phyloP scores from a whole-genome alignment of 1,284 basidiomycete genomes.

The Cutaneotrichosporon sp. region DNA sequence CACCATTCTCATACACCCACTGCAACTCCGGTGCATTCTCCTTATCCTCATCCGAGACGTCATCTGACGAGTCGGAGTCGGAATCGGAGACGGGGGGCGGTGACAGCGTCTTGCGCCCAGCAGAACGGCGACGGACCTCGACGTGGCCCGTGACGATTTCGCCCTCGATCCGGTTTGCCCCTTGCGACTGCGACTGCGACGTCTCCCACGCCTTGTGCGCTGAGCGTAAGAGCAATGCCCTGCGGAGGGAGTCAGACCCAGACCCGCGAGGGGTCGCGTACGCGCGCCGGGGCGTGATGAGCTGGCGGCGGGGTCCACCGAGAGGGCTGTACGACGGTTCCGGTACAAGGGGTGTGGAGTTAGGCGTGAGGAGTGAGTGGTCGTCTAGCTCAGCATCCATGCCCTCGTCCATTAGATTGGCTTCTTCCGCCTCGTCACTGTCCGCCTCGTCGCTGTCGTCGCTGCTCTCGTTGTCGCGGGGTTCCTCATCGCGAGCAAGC shows the following conservation, averaged over 20 bases:
- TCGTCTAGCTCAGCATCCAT: conserved; percentile 1
- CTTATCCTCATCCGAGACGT: conserved; percentile 18
- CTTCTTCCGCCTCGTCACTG: not conserved
- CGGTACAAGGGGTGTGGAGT: not conserved
- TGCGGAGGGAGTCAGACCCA: conserved; percentile 31
- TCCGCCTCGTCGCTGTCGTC: not conserved
- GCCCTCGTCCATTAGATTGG: not conserved
- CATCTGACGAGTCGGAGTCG: conserved; percentile 13
- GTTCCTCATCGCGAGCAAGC: not conserved
- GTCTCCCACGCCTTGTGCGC: conserved; percentile 43
- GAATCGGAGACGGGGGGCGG: conserved; percentile 6
- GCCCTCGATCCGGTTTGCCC: conserved; percentile 26
- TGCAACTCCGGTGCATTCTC: conserved; percentile 16
- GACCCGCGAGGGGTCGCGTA: not conserved
- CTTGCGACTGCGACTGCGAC: conserved; percentile 19
- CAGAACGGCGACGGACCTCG: conserved; percentile 30
- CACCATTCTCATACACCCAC: conserved; percentile 34
- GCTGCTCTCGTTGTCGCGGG: too few species aligned
- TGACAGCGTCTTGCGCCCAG: conserved; percentile 22
- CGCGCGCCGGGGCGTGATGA: not conserved
- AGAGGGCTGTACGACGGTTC: not conserved
- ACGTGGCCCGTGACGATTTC: conserved; percentile 32
- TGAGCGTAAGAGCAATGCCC: conserved; percentile 39
- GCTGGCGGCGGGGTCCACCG: not conserved
- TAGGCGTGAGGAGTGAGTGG: not conserved